Evolutionary conservation across 768 basidiomycete genomes (phyloP).

Genomic region (Lactifluus volemus): DNA sequence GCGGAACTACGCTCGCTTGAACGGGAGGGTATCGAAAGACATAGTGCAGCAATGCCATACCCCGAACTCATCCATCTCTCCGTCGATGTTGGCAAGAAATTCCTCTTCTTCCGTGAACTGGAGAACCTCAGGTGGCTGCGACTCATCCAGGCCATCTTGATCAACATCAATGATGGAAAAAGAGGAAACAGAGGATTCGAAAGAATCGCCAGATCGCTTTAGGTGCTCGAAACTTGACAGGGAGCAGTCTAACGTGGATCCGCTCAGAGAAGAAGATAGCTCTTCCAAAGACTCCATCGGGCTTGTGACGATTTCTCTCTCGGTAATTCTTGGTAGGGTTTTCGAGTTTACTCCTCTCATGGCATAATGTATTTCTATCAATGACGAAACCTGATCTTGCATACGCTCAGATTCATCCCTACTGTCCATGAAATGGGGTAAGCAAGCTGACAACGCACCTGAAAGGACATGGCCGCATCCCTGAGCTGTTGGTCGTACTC

Average conservation of each 20-base stretch:
- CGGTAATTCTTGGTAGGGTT: neutral
- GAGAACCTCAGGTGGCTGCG: neutral
- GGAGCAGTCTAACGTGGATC: neutral
- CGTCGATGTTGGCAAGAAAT: conserved; percentile 9
- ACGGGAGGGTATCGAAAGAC: neutral
- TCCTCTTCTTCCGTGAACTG: conserved; percentile 14
- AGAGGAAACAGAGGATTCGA: neutral
- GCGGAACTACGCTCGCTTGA: conserved; percentile 30
- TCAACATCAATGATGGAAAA: conserved; percentile 7
- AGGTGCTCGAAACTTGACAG: neutral
- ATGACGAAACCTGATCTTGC: conserved; percentile 13
- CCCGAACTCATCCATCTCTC: conserved; percentile 14
- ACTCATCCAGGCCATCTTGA: neutral
- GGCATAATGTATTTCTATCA: conserved; percentile 22
- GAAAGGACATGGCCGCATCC: conserved; percentile 19
- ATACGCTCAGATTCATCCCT: neutral
- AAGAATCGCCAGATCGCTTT: neutral
- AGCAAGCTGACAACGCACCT: conserved; percentile 1
- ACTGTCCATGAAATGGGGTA: neutral
- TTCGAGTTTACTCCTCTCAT: neutral
- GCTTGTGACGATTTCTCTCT: neutral
- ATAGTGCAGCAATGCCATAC: neutral
- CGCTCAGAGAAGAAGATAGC: neutral
- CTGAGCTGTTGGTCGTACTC: conserved; percentile 13
- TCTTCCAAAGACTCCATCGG: neutral